Percentiles rank a stretch among this genome's conserved stretches.
phyloP scores from a whole-genome alignment of 345 rosid genomes.

The Eucalyptus marginata region DNA sequence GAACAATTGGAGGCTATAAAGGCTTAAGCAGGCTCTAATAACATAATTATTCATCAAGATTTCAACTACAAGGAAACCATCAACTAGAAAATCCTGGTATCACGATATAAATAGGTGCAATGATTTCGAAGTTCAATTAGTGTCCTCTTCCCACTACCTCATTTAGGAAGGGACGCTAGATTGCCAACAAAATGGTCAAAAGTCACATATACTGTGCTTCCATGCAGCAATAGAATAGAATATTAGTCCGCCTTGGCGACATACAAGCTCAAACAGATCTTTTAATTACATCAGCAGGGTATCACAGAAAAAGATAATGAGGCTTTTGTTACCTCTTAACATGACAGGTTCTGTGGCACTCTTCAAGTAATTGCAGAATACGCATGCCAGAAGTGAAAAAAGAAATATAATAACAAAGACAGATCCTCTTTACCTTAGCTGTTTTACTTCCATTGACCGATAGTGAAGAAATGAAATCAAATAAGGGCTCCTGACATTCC shows the following conservation, averaged over 20 bases:
- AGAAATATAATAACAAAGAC: neutral
- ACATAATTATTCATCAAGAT: neutral
- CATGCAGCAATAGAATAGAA: neutral
- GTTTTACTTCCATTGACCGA: conserved; percentile 77
- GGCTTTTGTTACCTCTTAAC: neutral
- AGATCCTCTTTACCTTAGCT: conserved; percentile 43
- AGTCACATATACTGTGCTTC: neutral
- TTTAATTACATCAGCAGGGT: neutral
- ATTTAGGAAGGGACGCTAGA: neutral
- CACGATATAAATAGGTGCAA: neutral
- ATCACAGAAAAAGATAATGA: neutral
- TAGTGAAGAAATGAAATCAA: conserved; percentile 58
- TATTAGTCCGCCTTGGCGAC: neutral
- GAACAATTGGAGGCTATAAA: neutral
- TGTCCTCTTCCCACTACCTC: neutral
- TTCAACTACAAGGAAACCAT: neutral
- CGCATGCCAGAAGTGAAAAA: neutral
- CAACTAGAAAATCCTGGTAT: neutral
- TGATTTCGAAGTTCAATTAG: neutral
- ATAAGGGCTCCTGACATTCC: conserved; percentile 87
- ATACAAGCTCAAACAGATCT: neutral
- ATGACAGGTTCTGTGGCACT: neutral
- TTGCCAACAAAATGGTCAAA: neutral
- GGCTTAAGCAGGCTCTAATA: neutral
- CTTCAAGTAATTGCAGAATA: neutral